phyloP scores from a whole-genome alignment of 139 green algal species.

The Spirogloea muscicola region DNA sequence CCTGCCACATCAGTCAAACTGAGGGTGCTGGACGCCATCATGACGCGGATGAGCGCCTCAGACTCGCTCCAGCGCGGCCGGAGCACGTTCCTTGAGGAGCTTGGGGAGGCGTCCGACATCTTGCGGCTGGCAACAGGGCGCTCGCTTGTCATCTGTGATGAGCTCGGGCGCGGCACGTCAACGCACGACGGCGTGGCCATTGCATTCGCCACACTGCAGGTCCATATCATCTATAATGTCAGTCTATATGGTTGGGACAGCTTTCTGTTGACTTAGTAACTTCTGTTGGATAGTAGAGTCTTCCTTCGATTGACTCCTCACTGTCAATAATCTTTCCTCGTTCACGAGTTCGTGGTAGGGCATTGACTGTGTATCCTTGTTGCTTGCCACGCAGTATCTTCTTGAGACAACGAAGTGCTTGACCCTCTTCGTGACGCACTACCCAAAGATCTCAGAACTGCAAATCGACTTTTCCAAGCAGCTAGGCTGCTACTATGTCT shows the following conservation, averaged over 20 bases:
- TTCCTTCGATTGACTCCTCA: no score
- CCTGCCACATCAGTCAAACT: constrained; percentile 64
- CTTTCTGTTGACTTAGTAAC: no score
- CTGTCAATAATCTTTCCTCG: no score
- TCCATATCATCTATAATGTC: background rate
- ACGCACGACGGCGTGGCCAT: constrained; percentile 64
- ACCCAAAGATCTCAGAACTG: constrained; percentile 49
- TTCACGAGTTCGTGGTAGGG: no score
- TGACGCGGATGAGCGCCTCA: constrained; percentile 83
- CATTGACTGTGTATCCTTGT: no score
- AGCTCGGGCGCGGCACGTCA: constrained; percentile 63
- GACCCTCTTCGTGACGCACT: constrained; percentile 77
- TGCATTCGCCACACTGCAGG: constrained; percentile 58
- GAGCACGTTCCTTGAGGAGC: constrained; percentile 76
- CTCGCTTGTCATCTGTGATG: constrained; percentile 68
- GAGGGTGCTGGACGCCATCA: constrained; percentile 72
- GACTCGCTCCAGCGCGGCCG: constrained; percentile 59
- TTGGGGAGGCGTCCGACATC: constrained; percentile 70
- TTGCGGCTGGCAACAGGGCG: constrained; percentile 59
- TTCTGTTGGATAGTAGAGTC: no score
- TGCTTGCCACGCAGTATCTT: constrained; percentile 30
- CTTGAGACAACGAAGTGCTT: constrained; percentile 44
- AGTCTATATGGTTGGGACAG: no score
- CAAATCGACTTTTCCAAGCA: constrained; percentile 9
- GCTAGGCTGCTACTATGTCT: constrained; percentile 33